Evolutionary conservation across 371 early-diverging fungal species (phyloP).

Genomic region (Blakeslea trispora): DNA sequence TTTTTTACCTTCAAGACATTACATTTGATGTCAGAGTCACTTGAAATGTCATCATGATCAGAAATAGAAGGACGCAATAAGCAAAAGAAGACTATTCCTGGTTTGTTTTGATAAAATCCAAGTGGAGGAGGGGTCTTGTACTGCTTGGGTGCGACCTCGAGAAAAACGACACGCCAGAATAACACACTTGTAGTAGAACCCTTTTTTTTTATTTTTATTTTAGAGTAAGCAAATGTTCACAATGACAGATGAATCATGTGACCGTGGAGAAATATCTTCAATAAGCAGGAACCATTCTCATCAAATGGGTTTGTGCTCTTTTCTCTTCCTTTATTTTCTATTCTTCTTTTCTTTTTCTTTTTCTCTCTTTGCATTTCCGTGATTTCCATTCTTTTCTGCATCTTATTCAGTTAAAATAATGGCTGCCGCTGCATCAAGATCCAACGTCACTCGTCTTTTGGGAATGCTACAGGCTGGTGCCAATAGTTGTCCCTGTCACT

Average conservation of each 20-base stretch:
- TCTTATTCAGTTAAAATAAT: slow-evolving; percentile 19
- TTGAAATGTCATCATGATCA: no score
- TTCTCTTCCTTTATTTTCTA: slow-evolving; percentile 8
- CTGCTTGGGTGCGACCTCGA: no score
- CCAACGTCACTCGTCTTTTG: slow-evolving; percentile 51
- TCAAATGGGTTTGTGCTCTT: not conserved
- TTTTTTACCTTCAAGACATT: no score
- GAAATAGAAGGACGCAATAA: no score
- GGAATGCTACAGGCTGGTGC: slow-evolving; percentile 45
- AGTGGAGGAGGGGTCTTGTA: no score
- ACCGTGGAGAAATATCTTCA: slow-evolving; percentile 26
- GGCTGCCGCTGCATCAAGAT: slow-evolving; percentile 53
- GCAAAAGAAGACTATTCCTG: no score
- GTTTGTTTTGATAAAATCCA: no score
- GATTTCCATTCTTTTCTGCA: slow-evolving; percentile 2
- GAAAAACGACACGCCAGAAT: no score
- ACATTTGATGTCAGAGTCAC: no score
- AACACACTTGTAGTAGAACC: not conserved
- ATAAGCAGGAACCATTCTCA: not conserved
- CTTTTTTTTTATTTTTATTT: slow-evolving; percentile 3
- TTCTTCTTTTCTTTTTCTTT: slow-evolving; percentile 10
- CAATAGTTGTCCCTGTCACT: slow-evolving; percentile 58
- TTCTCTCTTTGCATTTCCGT: slow-evolving; percentile 1
- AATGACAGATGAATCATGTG: slow-evolving; percentile 24
- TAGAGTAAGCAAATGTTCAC: slow-evolving; percentile 2